phyloP scores from a whole-genome alignment of 768 basidiomycete species.

The Termitomyces eurrhizus region DNA sequence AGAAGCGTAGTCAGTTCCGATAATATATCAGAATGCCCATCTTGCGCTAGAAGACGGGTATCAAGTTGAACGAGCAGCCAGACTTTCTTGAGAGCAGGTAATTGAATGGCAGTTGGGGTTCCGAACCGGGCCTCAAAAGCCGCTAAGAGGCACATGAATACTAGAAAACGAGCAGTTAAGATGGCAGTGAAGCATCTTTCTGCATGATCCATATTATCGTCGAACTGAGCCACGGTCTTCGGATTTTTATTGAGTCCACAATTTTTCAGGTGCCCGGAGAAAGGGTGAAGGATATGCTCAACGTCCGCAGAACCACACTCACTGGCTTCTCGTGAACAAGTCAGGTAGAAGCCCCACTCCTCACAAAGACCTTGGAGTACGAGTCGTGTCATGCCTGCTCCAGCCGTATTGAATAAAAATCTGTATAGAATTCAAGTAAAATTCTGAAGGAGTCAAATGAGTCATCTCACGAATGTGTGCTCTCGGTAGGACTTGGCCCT shows the following conservation, averaged over 20 bases:
- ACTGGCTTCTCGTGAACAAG: not conserved
- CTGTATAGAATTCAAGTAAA: not conserved
- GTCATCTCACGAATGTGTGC: not conserved
- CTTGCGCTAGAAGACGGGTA: not conserved
- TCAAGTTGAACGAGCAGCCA: slow-evolving; percentile 4
- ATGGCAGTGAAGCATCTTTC: not conserved
- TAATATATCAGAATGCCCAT: not conserved
- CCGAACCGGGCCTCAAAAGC: not conserved
- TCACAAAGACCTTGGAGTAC: not conserved
- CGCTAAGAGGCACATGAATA: not conserved
- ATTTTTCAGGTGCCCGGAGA: not conserved
- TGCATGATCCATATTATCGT: not conserved
- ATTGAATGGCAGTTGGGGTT: not conserved
- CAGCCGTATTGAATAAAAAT: not conserved
- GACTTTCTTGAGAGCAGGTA: not conserved
- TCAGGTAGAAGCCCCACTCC: slow-evolving; percentile 1
- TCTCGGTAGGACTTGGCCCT: not conserved
- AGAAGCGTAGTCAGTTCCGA: not conserved
- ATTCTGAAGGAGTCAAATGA: too few relatives aligned
- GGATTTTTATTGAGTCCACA: not conserved
- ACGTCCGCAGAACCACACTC: slow-evolving; percentile 1
- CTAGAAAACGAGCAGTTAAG: not conserved
- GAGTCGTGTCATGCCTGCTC: not conserved
- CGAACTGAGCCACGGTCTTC: too few relatives aligned
- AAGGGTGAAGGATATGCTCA: not conserved